Evolutionary conservation across 1,139 yeast species (phyloP).

Genomic region (Groenewaldozyma sp.): DNA sequence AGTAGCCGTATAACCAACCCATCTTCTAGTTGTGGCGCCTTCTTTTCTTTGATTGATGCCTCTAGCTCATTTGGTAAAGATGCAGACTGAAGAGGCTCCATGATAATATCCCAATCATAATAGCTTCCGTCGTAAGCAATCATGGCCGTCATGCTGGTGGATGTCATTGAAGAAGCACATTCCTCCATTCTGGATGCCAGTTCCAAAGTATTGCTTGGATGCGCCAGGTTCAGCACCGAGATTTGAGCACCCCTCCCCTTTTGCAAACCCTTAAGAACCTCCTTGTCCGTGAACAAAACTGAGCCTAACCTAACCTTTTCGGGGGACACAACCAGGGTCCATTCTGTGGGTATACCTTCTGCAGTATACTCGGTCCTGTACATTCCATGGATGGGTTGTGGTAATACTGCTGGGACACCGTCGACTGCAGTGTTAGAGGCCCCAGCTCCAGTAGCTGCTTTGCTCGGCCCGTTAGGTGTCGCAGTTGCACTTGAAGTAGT

Average conservation of each 20-base stretch:
- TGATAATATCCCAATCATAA: background rate
- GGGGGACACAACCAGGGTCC: conserved; percentile 2
- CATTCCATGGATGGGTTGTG: too few species aligned
- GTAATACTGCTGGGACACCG: too few species aligned
- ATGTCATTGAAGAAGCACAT: background rate
- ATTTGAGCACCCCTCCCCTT: too few species aligned
- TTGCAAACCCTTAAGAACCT: background rate
- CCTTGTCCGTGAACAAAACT: background rate
- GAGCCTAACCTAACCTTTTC: background rate
- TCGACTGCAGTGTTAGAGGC: too few species aligned
- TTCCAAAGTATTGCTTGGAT: background rate
- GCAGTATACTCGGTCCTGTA: too few species aligned
- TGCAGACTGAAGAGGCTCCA: background rate
- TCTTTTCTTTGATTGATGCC: background rate
- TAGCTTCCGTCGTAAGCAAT: background rate
- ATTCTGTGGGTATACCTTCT: conserved; percentile 1
- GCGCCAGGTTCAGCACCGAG: background rate
- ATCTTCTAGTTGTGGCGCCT: too few species aligned
- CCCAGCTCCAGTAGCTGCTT: too few species aligned
- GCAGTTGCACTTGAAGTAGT: too few species aligned
- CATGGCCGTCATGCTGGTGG: background rate
- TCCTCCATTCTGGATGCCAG: background rate
- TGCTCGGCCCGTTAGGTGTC: too few species aligned
- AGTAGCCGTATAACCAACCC: background rate
- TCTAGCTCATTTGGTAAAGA: background rate